These are phyloP conservation scores for Xylariaceae sp. DNA, from an alignment of 2,329 filamentous ascomycete species.

Conservation along the genomic window DNA sequence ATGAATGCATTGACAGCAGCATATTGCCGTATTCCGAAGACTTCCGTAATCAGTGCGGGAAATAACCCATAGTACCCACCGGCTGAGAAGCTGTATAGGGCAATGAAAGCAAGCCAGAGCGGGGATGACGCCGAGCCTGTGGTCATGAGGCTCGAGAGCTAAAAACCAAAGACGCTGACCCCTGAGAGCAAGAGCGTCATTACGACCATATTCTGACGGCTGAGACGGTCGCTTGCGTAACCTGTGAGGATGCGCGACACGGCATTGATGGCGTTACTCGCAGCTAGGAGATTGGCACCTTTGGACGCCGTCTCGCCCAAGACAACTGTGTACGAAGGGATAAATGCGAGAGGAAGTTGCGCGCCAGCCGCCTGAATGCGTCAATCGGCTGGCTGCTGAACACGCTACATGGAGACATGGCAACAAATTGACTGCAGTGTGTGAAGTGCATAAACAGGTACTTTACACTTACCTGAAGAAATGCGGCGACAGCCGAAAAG, in stretches of 20 bases:
- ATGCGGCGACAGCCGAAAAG: constrained; percentile 38
- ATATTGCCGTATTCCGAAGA: constrained; percentile 45
- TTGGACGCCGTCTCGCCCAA: constrained; percentile 39
- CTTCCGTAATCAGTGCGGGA: constrained; percentile 43
- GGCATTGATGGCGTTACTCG: constrained; percentile 44
- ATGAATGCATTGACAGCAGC: constrained; percentile 46
- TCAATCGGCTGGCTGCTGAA: background rate
- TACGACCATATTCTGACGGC: constrained; percentile 45
- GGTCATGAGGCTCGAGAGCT: constrained; percentile 31
- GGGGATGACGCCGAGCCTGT: constrained; percentile 27
- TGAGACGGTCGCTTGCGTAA: constrained; percentile 42
- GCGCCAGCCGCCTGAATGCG: constrained; percentile 39
- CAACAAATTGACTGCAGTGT: background rate
- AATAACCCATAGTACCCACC: constrained; percentile 45
- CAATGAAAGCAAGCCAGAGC: constrained; percentile 40
- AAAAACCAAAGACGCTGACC: constrained; percentile 35
- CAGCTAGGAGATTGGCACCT: constrained; percentile 42
- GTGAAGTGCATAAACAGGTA: constrained; percentile 11
- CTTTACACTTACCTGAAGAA: constrained; percentile 30
- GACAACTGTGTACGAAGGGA: constrained; percentile 43
- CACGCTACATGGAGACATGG: background rate
- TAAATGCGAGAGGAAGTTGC: constrained; percentile 44
- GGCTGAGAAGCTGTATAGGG: constrained; percentile 39
- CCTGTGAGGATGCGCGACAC: constrained; percentile 41
- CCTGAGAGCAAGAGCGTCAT: constrained; percentile 37